phyloP scores from a whole-genome alignment of 2,329 filamentous ascomycete species.

The Plenodomus lindquistii region DNA sequence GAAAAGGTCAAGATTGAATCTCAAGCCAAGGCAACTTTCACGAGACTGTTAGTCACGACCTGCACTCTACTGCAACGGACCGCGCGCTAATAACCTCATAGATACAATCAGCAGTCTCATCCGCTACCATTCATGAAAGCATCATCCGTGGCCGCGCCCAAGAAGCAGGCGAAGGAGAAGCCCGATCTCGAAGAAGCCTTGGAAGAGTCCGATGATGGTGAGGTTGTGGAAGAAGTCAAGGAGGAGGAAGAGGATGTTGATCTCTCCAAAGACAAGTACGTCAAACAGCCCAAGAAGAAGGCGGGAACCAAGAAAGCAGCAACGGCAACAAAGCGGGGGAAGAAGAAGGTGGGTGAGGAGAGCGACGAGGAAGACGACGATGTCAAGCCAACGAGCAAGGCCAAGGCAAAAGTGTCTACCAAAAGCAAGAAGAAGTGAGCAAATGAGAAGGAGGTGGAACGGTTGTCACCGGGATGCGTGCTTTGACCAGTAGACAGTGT shows the following conservation, averaged over 20 bases:
- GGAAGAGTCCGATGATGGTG: slow-evolving; percentile 79
- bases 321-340: slow-evolving; percentile 52
- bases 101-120: slow-evolving; percentile 84
- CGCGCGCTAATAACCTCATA: slow-evolving; percentile 42
- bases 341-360: slow-evolving; percentile 43
- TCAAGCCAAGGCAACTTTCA: slow-evolving; percentile 87
- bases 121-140: slow-evolving; percentile 97
- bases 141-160: slow-evolving; percentile 72
- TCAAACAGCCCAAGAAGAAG: slow-evolving; percentile 85
- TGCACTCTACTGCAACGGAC: slow-evolving; percentile 5
- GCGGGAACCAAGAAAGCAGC: slow-evolving; percentile 50
- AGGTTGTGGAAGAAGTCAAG: slow-evolving; percentile 50
- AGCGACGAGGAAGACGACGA: slow-evolving; percentile 48
- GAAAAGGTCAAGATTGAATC: slow-evolving; percentile 76
- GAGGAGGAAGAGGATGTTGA: slow-evolving; percentile 77
- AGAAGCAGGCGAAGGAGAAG: slow-evolving; percentile 71
- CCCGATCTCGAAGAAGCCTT: slow-evolving; percentile 96
- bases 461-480: neutral
- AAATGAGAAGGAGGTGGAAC: neutral
- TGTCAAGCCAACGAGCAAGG: slow-evolving; percentile 54
- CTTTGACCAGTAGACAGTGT: neutral
- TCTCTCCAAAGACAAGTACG: slow-evolving; percentile 92
- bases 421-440: slow-evolving; percentile 11
- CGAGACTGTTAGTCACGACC: slow-evolving; percentile 69
- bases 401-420: slow-evolving; percentile 51